phyloP scores from a whole-genome alignment of 2,329 filamentous ascomycete genomes.

The Colletotrichum tabaci region DNA sequence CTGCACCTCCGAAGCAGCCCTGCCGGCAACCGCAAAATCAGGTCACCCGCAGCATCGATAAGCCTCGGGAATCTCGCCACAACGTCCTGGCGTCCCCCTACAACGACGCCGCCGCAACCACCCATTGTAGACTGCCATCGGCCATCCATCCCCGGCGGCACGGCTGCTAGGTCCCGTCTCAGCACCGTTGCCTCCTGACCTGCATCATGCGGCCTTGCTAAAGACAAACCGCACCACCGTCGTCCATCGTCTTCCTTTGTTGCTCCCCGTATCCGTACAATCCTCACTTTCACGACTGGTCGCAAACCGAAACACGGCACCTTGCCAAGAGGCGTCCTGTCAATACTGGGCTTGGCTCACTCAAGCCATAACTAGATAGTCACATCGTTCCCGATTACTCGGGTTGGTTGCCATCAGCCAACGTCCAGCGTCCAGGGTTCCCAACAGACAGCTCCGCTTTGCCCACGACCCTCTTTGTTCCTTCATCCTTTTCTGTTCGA shows the following conservation, averaged over 20 bases:
- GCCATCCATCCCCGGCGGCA: conserved; percentile 14
- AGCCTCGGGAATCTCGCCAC: conserved; percentile 26
- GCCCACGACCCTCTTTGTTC: conserved; percentile 16
- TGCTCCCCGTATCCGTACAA: not conserved
- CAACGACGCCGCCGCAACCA: conserved; percentile 4
- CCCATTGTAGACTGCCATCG: not conserved
- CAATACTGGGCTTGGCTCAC: not conserved
- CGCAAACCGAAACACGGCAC: conserved; percentile 17
- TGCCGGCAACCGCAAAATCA: conserved; percentile 35
- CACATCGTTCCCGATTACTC: conserved; percentile 11
- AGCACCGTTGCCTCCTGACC: conserved; percentile 25
- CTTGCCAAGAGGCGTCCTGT: not conserved
- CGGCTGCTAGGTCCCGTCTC: conserved; percentile 25
- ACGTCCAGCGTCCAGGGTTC: not conserved
- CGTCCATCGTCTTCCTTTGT: conserved; percentile 13
- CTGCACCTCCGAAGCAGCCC: conserved; percentile 26
- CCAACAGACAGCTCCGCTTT: conserved; percentile 21
- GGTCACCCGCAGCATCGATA: conserved; percentile 32
- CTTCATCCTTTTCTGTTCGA: conserved; percentile 17
- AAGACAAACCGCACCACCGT: conserved; percentile 23
- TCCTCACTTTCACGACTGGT: not conserved
- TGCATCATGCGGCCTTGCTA: conserved; percentile 38
- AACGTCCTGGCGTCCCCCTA: conserved; percentile 4
- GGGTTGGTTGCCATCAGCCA: conserved; percentile 27
- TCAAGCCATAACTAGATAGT: conserved; percentile 6